Evolutionary conservation across 2,329 filamentous ascomycete genomes (phyloP), one percentile per base, ranked within the genome.

Genomic region (Sclerotinia subarctica): DNA sequence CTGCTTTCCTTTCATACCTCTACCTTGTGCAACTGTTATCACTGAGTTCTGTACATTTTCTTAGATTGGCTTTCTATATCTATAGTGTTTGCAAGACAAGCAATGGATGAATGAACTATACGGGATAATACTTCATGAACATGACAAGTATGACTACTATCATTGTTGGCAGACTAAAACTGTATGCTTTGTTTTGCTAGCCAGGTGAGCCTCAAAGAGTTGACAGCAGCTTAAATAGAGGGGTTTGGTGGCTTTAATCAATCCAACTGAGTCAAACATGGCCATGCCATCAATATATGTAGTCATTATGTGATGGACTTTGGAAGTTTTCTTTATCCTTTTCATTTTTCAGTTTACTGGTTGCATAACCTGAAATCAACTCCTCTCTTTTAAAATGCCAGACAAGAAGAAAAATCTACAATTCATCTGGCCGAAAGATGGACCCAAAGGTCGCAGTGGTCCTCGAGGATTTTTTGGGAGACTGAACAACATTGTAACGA

Each of bases 401-500:
- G 66, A 65, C 32, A 47, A 44, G 24, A 66, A 64, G 32, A 69
- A 56, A 8, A 56, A 70, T 17, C 59, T 73, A 19, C 71, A 72
- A 56, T 72, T 75, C 52, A 73, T 76, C 29, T 77, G 76, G 74
- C 76, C 73, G 5, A 76, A 76, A 68, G 76, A 76, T 70, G 73
- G 73, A 1, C 69, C 58, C 8, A 73, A 71, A 60, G 74, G 75
- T 15, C 60, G 66, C 38, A 42, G 38, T 35, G 69, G 69, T 21
- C 70, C 66, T 53, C 71, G 75, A 35, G 75, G 75, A 4, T 75
- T 75, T 47, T 73, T 72, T 42, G 70, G 74, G 19, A 64, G 75
- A 26, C 57, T 81, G 26, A 73, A 74, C 26, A 78, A 82, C 58
- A 73, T 81, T 64, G 53, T 81, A 21, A 77, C 70, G 10, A 77